A percentile compares a stretch with the other conserved stretches of the same genome.
phyloP scores from a whole-genome alignment of 352 stramenopile genomes.

The Pythium dissotocum region DNA sequence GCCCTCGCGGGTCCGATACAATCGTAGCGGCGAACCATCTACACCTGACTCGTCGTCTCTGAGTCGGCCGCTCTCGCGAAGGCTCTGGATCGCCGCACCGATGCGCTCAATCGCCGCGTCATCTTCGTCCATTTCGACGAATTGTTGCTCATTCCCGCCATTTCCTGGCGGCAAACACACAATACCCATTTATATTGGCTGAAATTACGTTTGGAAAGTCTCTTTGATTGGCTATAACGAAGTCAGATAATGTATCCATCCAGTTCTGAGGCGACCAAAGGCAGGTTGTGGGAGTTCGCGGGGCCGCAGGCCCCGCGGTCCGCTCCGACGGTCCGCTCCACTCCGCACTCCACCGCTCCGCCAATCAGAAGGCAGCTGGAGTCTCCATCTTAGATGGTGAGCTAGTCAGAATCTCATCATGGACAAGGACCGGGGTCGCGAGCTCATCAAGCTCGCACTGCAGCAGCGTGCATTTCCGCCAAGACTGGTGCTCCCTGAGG shows the following conservation, averaged over 20 bases:
- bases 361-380: not conserved
- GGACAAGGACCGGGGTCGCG: not conserved
- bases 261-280: not conserved
- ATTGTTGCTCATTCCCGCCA: not conserved
- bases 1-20: conserved; percentile 43
- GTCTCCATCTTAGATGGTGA: not conserved
- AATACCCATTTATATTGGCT: not conserved
- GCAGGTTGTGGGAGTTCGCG: not conserved
- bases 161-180: not conserved
- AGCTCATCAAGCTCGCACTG: conserved; percentile 1
- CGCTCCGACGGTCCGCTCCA: not conserved
- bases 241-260: not conserved
- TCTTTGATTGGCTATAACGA: not conserved
- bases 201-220: not conserved
- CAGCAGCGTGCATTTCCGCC: not conserved
- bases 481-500: not conserved
- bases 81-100: conserved; percentile 16
- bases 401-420: not conserved
- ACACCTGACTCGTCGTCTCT: not conserved
- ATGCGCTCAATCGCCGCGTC: conserved; percentile 25
- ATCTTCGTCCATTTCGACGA: conserved; percentile 18
- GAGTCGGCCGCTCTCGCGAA: conserved; percentile 9
- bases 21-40: conserved; percentile 26
- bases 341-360: not conserved
- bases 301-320: conserved; percentile 1